Base-by-base conservation (phyloP, 2,329 filamentous ascomycete genomes). In the Stemphylium beticola region DNA sequence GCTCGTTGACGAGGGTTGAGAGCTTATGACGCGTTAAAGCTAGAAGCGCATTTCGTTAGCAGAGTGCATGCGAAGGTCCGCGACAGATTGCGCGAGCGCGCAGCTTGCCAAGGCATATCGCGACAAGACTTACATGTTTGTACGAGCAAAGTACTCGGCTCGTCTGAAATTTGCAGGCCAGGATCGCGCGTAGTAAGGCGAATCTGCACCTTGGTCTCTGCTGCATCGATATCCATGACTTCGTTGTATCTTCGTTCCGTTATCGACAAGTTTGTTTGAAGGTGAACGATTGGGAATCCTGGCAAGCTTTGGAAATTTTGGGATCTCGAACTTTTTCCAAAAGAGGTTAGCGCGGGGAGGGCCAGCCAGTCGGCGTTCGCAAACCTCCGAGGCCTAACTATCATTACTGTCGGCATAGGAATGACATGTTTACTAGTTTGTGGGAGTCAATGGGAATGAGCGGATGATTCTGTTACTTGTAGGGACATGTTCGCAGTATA, bases 1-100 rank as follows among this genome's bases (percentile, higher is more conserved):
- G 78, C 58, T 82, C 82, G 70, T 88, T 88, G 49, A 88, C 84
- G 53, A 88, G 77, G 2, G 82, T 85, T 1, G 86, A 88, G 4
- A 88, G 81, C 49, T 68, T 66, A 39, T 69, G 66, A 47, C 73
- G 66, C 18, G 65, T 67, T n/a, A 74, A 52, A 20, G 62, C 72
- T 74, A 17, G 6, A 18, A 14, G 45, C 53, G 34, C 11, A 24
- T 22, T 7, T n/a, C 18, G 50, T 69, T 44, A 69, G 61, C 37
- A 18, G 20, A n/a, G 17, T 14, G 1, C 17, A 4, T n/a, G 38
- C 32, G 4, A 12, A 18, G 12, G 14, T 3, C 44, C 40, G 22
- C 2, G 31, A 22, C 10, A 14, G n/a, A 9, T 17, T 50, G 29
- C 15, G 46, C 26, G 18, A 43, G 2, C 14, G 33, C 18, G 38